A percentile compares a stretch with the other conserved stretches of the same genome.
Conservation (phyloP, 2,329 filamentous ascomycete genomes). For the Septoria petroselini region DNA sequence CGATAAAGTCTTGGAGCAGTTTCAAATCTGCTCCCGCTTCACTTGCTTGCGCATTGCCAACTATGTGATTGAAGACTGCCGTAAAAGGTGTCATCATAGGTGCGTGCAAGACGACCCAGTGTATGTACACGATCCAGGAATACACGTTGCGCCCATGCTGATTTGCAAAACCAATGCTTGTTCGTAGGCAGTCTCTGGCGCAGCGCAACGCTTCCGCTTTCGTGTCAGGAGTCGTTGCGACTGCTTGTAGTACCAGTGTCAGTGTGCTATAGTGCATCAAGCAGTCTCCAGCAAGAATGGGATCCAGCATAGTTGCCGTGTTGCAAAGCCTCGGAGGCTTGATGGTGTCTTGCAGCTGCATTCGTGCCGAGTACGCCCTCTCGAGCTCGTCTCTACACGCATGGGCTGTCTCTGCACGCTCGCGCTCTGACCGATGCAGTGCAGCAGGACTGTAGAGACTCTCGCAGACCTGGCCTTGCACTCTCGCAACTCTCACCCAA, state of each 20-base stretch:
- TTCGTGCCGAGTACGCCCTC: not conserved
- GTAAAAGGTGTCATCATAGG: conserved; percentile 10
- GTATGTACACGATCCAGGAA: conserved; percentile 4
- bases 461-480: conserved; percentile 6
- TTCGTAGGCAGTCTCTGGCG: not conserved
- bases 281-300: conserved; percentile 1
- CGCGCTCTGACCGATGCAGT: not conserved
- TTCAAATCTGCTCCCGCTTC: not conserved
- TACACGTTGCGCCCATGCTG: conserved; percentile 3
- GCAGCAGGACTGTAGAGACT: conserved; percentile 7
- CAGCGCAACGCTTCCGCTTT: conserved; percentile 1
- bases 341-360: conserved; percentile 1
- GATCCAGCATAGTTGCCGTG: not conserved
- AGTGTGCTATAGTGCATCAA: conserved; percentile 2
- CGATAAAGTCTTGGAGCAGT: conserved; percentile 3
- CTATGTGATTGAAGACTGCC: not conserved
- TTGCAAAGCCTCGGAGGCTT: not conserved
- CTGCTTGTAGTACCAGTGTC: not conserved
- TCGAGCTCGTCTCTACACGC: not conserved
- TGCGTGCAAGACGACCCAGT: conserved; percentile 8
- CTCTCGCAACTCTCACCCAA: conserved; percentile 1
- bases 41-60: not conserved
- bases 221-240: conserved; percentile 3
- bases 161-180: not conserved
- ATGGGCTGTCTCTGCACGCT: not conserved